Evolutionary conservation across 2,329 filamentous ascomycete genomes (phyloP), one percentile per base, ranked within the genome.

Genomic region (Aquanectria penicillioides): DNA sequence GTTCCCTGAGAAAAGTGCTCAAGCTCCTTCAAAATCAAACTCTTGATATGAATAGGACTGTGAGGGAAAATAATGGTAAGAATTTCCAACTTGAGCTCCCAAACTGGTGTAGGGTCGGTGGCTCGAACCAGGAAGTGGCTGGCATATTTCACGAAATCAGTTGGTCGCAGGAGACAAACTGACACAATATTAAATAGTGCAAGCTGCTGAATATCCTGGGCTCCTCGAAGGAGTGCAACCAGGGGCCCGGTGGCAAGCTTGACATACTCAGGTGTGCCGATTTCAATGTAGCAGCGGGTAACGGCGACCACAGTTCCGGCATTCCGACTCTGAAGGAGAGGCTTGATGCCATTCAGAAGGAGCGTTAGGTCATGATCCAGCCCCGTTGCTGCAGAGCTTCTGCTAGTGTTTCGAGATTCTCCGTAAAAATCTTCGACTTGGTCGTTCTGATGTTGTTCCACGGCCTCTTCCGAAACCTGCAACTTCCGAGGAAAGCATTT

Each of bases 141-240:
- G 15, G 91, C 87, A 71, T 97, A 94, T 71, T 88, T 91, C 54
- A 94, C 91, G 73, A 99, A 99, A n/a, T 89, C 85, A 33, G 85
- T 81, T 0, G 95, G 93, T 13, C 87, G 83, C 23, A 83, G 80
- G 10, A 98, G 82, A 69, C 92, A 95, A 38, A 99, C 91, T n/a
- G 93, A 91, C 10, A 97, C 93, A 58, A 98, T 94, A 73, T 98
- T 97, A 81, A 94, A 94, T 15, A 99, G 84, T 1, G 93, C 94
- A 33, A 97, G 86, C 71, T 96, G 89, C 72, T 97, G 90, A 48
- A 97, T 93, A 72, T 98, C 94, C 59, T 91, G 87, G 0, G 93
- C 88, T 11, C 92, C 89, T 55, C 95, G 88, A 56, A 99, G 81
- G 26, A 99, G 85, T 13, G 94, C 93, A 17, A 97, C 84, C 22